phyloP scores from a whole-genome alignment of 2,329 filamentous ascomycete genomes.

The Cordyceps pruinosa region DNA sequence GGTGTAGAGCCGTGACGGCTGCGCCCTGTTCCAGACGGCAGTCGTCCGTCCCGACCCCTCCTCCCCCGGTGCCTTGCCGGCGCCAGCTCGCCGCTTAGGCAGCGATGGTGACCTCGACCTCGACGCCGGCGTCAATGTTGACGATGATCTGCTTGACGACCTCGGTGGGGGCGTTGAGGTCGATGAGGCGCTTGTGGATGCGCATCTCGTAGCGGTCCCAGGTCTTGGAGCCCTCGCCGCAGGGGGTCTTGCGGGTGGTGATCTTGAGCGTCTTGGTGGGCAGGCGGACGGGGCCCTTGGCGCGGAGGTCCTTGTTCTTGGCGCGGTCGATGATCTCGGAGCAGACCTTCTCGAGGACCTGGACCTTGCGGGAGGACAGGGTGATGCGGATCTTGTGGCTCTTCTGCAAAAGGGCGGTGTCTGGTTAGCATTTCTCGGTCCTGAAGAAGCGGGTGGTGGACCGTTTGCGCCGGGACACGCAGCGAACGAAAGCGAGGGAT shows the following conservation, averaged over 20 bases:
- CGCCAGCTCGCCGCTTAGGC: slow-evolving; percentile 46
- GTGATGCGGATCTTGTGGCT: slow-evolving; percentile 98
- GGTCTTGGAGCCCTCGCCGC: slow-evolving; percentile 99
- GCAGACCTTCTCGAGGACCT: slow-evolving; percentile 96
- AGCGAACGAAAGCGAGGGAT: not conserved
- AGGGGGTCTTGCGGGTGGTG: slow-evolving; percentile 97
- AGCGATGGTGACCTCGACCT: slow-evolving; percentile 89
- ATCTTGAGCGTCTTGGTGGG: slow-evolving; percentile 96
- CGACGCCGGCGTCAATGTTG: slow-evolving; percentile 90
- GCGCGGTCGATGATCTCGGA: slow-evolving; percentile 96
- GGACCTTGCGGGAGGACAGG: slow-evolving; percentile 89
- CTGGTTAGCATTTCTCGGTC: slow-evolving; percentile 1
- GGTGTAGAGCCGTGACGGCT: not conserved
- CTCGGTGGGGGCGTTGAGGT: slow-evolving; percentile 96
- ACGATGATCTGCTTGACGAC: slow-evolving; percentile 95
- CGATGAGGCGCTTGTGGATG: slow-evolving; percentile 97
- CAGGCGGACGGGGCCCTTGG: slow-evolving; percentile 97
- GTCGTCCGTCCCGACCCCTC: not conserved
- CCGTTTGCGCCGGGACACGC: too few relatives aligned
- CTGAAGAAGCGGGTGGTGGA: too few relatives aligned
- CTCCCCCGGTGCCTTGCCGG: not conserved
- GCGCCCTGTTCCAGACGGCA: slow-evolving; percentile 8
- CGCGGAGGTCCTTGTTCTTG: slow-evolving; percentile 95
- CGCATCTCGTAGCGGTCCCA: slow-evolving; percentile 99
- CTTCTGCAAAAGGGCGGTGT: slow-evolving; percentile 60